phyloP scores from a whole-genome alignment of 441 rosid species.

The Aleurites moluccanus region DNA sequence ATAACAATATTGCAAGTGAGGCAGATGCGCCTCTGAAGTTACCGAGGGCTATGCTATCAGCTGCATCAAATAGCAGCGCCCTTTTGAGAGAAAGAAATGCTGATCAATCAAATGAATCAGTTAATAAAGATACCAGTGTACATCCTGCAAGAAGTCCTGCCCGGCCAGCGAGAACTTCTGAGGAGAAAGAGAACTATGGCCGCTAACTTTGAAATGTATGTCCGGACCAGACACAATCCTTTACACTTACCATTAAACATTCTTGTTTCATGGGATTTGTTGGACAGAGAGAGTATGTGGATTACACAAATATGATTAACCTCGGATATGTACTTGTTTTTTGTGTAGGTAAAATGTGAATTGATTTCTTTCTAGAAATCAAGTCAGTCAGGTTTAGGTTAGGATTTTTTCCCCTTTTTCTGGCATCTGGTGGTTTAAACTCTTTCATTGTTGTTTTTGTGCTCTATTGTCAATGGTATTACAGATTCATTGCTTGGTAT shows the following conservation, averaged over 20 bases:
- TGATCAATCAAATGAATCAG: constrained; percentile 45
- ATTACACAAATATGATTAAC: constrained; percentile 15
- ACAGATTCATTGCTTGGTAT: background rate
- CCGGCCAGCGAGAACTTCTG: constrained; percentile 48
- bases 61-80: constrained; percentile 55
- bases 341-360: constrained; percentile 1
- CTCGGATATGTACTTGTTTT: background rate
- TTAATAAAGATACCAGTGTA: constrained; percentile 38
- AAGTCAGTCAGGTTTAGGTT: constrained; percentile 2
- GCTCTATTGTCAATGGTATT: background rate
- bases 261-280: background rate
- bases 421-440: background rate
- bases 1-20: constrained; percentile 23
- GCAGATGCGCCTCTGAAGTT: constrained; percentile 57
- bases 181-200: constrained; percentile 78
- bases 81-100: constrained; percentile 81
- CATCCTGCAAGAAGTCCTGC: constrained; percentile 45
- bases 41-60: constrained; percentile 78
- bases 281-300: constrained; percentile 1
- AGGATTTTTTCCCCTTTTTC: background rate
- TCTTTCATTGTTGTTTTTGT: background rate
- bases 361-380: constrained; percentile 28
- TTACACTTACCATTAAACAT: background rate
- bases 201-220: constrained; percentile 23
- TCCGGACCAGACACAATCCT: background rate